These are phyloP conservation scores for Malbranchea cinnamomea DNA, from an alignment of 2,329 filamentous ascomycete genomes.

Conservation along the genomic window DNA sequence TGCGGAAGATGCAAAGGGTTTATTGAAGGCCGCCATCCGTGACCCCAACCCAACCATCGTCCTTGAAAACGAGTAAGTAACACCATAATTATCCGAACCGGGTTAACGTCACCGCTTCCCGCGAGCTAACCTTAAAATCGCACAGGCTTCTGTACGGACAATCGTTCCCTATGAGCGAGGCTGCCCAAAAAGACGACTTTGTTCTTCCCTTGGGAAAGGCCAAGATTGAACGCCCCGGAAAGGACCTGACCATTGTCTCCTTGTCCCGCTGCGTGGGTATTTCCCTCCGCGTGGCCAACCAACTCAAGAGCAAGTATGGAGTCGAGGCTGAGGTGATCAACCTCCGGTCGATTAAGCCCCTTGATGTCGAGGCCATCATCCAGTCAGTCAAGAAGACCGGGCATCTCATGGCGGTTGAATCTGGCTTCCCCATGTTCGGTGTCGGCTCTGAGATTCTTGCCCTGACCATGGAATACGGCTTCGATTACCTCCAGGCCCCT, in stretches of 20 bases:
- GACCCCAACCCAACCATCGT: constrained; percentile 95
- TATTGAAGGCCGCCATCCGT: constrained; percentile 92
- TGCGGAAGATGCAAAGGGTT: constrained; percentile 93
- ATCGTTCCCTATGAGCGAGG: constrained; percentile 92
- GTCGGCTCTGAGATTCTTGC: constrained; percentile 87
- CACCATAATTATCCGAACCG: neutral
- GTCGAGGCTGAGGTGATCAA: constrained; percentile 96
- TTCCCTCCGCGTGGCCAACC: constrained; percentile 72
- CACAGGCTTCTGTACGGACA: constrained; percentile 72
- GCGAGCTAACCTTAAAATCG: constrained; percentile 17
- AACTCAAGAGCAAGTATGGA: constrained; percentile 90
- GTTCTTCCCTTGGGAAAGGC: constrained; percentile 96
- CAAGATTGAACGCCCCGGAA: constrained; percentile 93
- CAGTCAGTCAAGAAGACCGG: constrained; percentile 98
- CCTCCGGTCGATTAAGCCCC: constrained; percentile 89
- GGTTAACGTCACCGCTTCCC: too few species aligned
- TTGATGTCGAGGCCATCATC: constrained; percentile 88
- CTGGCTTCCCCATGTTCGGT: constrained; percentile 89
- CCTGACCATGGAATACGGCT: constrained; percentile 90
- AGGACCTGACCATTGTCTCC: constrained; percentile 89
- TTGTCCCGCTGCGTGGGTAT: constrained; percentile 93
- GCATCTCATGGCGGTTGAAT: constrained; percentile 81
- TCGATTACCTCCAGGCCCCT: constrained; percentile 92
- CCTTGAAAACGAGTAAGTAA: constrained; percentile 59
- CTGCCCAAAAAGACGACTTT: constrained; percentile 89